phyloP scores from a whole-genome alignment of 1,284 basidiomycete genomes.

The Ceratobasidium sp. region DNA sequence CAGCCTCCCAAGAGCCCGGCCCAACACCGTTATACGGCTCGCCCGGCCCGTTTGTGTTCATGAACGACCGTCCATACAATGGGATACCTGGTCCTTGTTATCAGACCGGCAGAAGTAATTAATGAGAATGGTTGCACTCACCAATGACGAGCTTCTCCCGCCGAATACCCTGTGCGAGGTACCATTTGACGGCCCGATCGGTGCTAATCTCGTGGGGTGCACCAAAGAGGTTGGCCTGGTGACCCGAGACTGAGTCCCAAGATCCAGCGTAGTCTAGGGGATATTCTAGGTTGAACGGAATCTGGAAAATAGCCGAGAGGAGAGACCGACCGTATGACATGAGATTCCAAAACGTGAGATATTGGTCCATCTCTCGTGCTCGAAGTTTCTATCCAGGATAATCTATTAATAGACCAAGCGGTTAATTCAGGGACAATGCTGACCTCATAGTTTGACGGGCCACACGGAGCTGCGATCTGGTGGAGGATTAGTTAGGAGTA shows the following conservation, averaged over 20 bases:
- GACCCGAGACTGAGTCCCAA: constrained; percentile 81
- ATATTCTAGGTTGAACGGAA: neutral
- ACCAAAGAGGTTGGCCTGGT: constrained; percentile 90
- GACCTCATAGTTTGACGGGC: constrained; percentile 81
- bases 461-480: constrained; percentile 92
- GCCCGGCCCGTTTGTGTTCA: constrained; percentile 86
- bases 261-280: constrained; percentile 70
- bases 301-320: neutral
- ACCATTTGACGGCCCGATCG: constrained; percentile 80
- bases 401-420: neutral
- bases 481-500: neutral
- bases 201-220: constrained; percentile 67
- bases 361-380: constrained; percentile 85
- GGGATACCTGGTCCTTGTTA: constrained; percentile 69
- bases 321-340: constrained; percentile 73
- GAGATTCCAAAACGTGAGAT: constrained; percentile 96
- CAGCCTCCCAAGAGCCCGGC: constrained; percentile 78
- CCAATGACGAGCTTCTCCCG: constrained; percentile 87
- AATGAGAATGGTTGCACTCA: constrained; percentile 49
- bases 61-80: constrained; percentile 92
- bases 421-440: neutral
- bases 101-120: neutral
- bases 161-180: constrained; percentile 76
- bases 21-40: constrained; percentile 81
- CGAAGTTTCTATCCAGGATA: constrained; percentile 65